phyloP scores from a whole-genome alignment of 306 rosid genomes.

The Medicago truncatula region DNA sequence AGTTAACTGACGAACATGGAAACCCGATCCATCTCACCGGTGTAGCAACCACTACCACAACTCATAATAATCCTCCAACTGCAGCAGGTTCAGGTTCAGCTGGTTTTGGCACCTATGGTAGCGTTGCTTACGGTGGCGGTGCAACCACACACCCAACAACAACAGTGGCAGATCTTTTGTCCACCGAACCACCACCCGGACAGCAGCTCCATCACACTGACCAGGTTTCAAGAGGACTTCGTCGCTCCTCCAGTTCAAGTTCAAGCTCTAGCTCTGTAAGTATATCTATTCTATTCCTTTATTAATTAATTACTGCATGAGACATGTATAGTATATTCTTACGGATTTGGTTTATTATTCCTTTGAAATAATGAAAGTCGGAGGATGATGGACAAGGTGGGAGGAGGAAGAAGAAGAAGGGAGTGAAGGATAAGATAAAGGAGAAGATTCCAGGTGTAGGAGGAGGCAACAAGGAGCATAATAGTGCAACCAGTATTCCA shows the following conservation, averaged over 20 bases:
- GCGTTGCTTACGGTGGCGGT: constrained; percentile 36
- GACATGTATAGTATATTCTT: too few species aligned
- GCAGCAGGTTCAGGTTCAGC: background rate
- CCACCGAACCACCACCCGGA: background rate
- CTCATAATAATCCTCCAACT: too few species aligned
- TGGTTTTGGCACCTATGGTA: background rate
- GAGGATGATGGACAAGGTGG: constrained; percentile 81
- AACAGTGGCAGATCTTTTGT: constrained; percentile 33
- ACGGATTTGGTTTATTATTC: too few species aligned
- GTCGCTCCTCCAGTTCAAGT: constrained; percentile 55
- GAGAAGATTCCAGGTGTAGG: constrained; percentile 59
- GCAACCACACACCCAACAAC: constrained; percentile 35
- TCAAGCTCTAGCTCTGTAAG: constrained; percentile 52
- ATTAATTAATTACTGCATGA: too few species aligned
- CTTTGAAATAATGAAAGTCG: too few species aligned
- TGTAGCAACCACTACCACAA: constrained; percentile 49
- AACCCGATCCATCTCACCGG: constrained; percentile 68
- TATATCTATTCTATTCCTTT: background rate
- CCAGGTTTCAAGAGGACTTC: constrained; percentile 32
- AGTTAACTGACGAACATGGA: constrained; percentile 71
- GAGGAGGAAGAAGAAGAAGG: constrained; percentile 73
- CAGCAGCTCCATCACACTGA: background rate
- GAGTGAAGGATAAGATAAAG: constrained; percentile 64
- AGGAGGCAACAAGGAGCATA: constrained; percentile 24
- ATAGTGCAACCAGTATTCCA: background rate